Evolutionary conservation across 352 stramenopile genomes (phyloP).

Genomic region (Phytophthora pluvialis): DNA sequence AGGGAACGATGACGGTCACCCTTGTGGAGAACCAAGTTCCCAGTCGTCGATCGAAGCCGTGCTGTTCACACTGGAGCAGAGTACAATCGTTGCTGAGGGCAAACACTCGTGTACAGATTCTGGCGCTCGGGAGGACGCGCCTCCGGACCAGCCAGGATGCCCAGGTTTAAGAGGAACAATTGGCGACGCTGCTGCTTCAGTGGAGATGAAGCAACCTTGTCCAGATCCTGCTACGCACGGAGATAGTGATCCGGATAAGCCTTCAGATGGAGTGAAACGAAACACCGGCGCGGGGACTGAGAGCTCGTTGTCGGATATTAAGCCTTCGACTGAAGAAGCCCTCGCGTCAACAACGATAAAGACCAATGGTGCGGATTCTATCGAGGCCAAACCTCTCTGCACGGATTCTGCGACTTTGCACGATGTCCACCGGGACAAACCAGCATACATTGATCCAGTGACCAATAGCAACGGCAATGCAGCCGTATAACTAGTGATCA

Average conservation of each 20-base stretch:
- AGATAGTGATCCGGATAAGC: slow-evolving; percentile 1
- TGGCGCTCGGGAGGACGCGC: background rate
- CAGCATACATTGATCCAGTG: slow-evolving; percentile 7
- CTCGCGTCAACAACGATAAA: background rate
- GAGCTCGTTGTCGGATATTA: background rate
- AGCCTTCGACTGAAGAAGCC: background rate
- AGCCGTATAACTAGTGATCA: slow-evolving; percentile 22
- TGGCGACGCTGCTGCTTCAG: background rate
- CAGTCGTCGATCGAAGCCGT: background rate
- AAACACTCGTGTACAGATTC: background rate
- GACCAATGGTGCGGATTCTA: background rate
- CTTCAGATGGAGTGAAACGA: background rate
- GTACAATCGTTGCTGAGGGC: background rate
- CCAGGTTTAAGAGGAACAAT: background rate
- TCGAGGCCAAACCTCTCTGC: background rate
- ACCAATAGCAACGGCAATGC: slow-evolving; percentile 10
- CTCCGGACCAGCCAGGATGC: background rate
- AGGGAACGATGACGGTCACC: background rate
- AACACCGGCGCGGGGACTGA: background rate
- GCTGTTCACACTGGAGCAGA: background rate
- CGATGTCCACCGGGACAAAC: background rate
- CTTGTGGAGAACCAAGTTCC: background rate
- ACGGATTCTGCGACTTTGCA: background rate
- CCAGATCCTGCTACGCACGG: background rate
- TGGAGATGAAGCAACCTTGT: background rate